A percentile compares a stretch with the other conserved stretches of the same genome.
Conservation (phyloP, 371 early-diverging fungal genomes). For the Mortierella sp. region DNA sequence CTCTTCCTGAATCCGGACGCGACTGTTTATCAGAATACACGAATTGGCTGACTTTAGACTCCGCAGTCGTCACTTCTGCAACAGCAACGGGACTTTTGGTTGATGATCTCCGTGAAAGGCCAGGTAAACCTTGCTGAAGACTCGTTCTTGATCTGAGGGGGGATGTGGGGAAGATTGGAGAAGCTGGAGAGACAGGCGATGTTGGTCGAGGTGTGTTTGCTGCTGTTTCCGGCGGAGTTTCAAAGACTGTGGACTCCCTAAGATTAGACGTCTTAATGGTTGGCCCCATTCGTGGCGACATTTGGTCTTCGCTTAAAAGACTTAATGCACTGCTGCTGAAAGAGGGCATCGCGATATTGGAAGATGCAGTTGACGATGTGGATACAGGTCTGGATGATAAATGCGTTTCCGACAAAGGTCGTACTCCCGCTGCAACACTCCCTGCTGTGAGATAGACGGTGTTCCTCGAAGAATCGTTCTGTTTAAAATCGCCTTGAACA, state of each 20-base stretch:
- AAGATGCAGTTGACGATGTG: slow-evolving; percentile 20
- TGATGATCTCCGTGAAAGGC: slow-evolving; percentile 38
- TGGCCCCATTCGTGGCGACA: slow-evolving; percentile 18
- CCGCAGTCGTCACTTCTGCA: slow-evolving; percentile 36
- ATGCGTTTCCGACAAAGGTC: slow-evolving; percentile 30
- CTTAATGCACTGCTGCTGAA: slow-evolving; percentile 49
- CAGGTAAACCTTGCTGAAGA: slow-evolving; percentile 28
- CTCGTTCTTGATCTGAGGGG: background rate
- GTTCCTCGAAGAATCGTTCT: slow-evolving; percentile 3
- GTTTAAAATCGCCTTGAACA: slow-evolving; percentile 33
- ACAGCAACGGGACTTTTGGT: slow-evolving; percentile 35
- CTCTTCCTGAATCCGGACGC: background rate
- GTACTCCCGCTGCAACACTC: background rate
- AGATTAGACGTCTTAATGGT: background rate
- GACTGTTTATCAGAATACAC: slow-evolving; percentile 22
- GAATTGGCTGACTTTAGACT: slow-evolving; percentile 47
- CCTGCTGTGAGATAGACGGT: slow-evolving; percentile 34
- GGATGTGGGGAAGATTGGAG: background rate
- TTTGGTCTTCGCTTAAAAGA: slow-evolving; percentile 45
- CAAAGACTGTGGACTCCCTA: slow-evolving; percentile 22
- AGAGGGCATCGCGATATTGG: slow-evolving; percentile 33
- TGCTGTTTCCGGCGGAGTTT: slow-evolving; percentile 54
- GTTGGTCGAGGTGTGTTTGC: slow-evolving; percentile 20
- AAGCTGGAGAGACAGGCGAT: slow-evolving; percentile 3
- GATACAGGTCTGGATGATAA: slow-evolving; percentile 21